A percentile compares a stretch with the other conserved stretches of the same genome.
Conservation (phyloP, 108 stramenopile genomes). For the Schizochytrium sp. region DNA sequence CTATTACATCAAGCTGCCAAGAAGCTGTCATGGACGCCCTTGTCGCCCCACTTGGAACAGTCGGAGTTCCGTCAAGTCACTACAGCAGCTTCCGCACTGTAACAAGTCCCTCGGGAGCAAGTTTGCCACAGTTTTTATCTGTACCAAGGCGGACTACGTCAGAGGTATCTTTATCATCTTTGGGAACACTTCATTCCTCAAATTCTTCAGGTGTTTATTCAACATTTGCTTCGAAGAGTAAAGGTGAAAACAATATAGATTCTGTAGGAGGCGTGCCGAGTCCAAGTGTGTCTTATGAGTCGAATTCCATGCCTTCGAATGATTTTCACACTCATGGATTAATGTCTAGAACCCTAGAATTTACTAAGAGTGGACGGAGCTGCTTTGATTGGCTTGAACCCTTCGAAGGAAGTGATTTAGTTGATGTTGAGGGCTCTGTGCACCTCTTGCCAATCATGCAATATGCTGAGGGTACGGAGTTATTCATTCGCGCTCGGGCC, state of each 20-base stretch:
- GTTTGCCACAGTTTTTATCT: too few species aligned
- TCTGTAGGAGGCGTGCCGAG: too few species aligned
- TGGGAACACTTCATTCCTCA: neutral
- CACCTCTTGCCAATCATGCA: constrained; percentile 47
- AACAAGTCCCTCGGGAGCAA: neutral
- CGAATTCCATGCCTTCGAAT: too few species aligned
- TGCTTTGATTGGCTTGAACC: constrained; percentile 55
- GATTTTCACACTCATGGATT: too few species aligned
- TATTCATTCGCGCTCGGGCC: constrained; percentile 24
- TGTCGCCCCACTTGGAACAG: neutral
- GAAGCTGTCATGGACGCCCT: neutral
- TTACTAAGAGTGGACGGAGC: neutral
- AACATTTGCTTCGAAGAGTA: too few species aligned
- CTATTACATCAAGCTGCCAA: constrained; percentile 12
- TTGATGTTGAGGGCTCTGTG: neutral
- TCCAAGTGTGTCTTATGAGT: too few species aligned
- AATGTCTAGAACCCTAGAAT: neutral
- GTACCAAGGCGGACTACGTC: neutral
- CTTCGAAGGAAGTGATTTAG: constrained; percentile 25
- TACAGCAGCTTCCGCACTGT: neutral
- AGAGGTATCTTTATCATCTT: neutral
- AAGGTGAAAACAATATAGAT: too few species aligned
- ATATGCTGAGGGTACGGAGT: constrained; percentile 35
- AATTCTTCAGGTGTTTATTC: too few species aligned
- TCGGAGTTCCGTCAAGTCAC: neutral